These are phyloP conservation scores for Sclerotinia trifoliorum DNA, from an alignment of 2,329 filamentous ascomycete species.

Conservation along the genomic window DNA sequence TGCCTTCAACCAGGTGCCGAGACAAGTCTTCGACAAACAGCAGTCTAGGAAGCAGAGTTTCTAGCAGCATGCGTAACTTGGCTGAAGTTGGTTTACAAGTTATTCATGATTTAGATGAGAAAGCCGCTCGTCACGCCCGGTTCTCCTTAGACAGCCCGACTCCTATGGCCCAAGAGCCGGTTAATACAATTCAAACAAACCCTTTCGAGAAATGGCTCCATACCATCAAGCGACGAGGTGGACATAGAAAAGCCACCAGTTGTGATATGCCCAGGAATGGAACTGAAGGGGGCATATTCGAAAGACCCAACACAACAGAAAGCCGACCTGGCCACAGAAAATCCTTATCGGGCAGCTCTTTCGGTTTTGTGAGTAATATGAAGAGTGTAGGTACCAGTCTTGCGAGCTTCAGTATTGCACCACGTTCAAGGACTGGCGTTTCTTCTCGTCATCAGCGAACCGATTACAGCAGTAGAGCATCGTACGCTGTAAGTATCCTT, in stretches of 20 bases:
- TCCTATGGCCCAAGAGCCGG: conserved; percentile 23
- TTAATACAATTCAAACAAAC: conserved; percentile 25
- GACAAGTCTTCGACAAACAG: conserved; percentile 31
- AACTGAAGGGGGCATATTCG: conserved; percentile 27
- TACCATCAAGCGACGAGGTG: conserved; percentile 57
- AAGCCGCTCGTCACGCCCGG: conserved; percentile 23
- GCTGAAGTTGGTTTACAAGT: conserved; percentile 44
- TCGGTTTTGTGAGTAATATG: conserved; percentile 75
- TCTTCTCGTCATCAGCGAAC: conserved; percentile 58
- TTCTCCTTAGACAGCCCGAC: conserved; percentile 34
- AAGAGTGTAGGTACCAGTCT: conserved; percentile 80
- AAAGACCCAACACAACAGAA: conserved; percentile 43
- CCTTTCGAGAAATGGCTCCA: conserved; percentile 75
- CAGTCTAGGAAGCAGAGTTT: conserved; percentile 39
- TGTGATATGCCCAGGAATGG: conserved; percentile 36
- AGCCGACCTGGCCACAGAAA: conserved; percentile 48
- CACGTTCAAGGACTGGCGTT: conserved; percentile 55
- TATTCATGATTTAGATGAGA: conserved; percentile 25
- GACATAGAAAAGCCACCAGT: conserved; percentile 44
- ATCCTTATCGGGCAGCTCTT: conserved; percentile 71
- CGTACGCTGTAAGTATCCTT: conserved; percentile 46
- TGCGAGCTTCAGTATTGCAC: conserved; percentile 66
- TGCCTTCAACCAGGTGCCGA: neutral
- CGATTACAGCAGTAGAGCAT: conserved; percentile 62
- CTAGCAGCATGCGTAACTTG: conserved; percentile 46